Evolutionary conservation across 257 asterid genomes (phyloP).

Genomic region (Ophiorrhiza pumila): DNA sequence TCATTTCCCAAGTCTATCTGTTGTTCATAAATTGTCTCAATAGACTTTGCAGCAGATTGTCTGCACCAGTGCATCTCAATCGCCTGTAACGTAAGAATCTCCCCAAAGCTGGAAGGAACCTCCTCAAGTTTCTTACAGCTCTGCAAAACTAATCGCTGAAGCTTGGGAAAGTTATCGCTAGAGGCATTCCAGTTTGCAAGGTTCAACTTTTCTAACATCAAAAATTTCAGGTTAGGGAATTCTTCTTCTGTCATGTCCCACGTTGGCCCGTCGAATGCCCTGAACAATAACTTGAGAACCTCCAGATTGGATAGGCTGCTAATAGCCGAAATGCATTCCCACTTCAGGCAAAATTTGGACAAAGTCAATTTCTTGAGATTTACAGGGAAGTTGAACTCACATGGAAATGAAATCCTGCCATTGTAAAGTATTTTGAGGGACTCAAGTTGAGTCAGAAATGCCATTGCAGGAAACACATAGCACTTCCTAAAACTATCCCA

Average conservation of each 20-base stretch:
- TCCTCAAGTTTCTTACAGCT: neutral
- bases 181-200: neutral
- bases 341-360: conserved; percentile 3
- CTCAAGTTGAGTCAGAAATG: conserved; percentile 8
- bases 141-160: neutral
- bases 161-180: neutral
- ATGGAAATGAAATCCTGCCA: neutral
- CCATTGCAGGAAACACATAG: conserved; percentile 4
- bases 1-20: neutral
- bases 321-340: neutral
- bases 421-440: conserved; percentile 7
- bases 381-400: conserved; percentile 10
- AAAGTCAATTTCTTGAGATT: conserved; percentile 17
- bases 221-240: neutral
- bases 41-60: neutral
- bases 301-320: neutral
- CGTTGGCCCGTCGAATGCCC: neutral
- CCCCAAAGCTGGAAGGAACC: neutral
- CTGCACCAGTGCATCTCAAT: neutral
- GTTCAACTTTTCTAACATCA: neutral
- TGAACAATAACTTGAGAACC: neutral
- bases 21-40: neutral
- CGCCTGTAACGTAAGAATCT: neutral
- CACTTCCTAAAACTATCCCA: neutral
- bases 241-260: conserved; percentile 2